Evolutionary conservation across 2,329 filamentous ascomycete species (phyloP), one percentile per base, ranked within the genome.

Genomic region (Anisogramma anomala): DNA sequence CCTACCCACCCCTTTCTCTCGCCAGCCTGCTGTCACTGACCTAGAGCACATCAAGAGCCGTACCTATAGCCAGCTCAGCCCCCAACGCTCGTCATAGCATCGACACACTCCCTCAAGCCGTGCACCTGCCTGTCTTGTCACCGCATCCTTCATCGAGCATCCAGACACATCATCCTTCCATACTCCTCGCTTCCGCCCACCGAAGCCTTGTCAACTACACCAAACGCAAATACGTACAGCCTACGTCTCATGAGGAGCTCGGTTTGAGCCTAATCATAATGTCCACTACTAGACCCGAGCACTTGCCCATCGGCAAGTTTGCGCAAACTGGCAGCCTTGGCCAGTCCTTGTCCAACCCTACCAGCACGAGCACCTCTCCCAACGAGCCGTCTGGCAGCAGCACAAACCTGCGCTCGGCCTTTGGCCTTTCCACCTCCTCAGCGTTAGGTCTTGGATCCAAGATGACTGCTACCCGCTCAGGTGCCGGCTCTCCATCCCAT

Each of bases 401-500:
- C 33, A 36, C 41, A 56, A 45, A 66, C 45, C 64, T 79, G 52
- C 79, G 86, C 63, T 82, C 84, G 50, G 77, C 84, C 17, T 84
- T 89, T 57, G 79, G 78, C 45, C 66, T 82, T 48, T 68, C 81
- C 35, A 76, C 75, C 3, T 39, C 41, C 35, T 38, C 41, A 53
- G 69, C 74, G 45, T 64, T 84, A 53, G 79, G 67, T 47, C 63
- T 69, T 46, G 61, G 67, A 45, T 63, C 65, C 54, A 78, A 77
- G 58, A 77, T 80, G 71, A 63, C 71, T 48, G 66, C 66, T 50
- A 68, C 75, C 55, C 75, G 89, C 67, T 83, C 89, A 57, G 87
- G 88, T 69, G 79, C 86, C 69, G 88, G 88, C 60, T 98, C 91
- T 72, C 91, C 91, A 55, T 95, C 88, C 64, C 88, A 94, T 68